phyloP scores from a whole-genome alignment of 345 rosid species.

The Kandelia obovata region DNA sequence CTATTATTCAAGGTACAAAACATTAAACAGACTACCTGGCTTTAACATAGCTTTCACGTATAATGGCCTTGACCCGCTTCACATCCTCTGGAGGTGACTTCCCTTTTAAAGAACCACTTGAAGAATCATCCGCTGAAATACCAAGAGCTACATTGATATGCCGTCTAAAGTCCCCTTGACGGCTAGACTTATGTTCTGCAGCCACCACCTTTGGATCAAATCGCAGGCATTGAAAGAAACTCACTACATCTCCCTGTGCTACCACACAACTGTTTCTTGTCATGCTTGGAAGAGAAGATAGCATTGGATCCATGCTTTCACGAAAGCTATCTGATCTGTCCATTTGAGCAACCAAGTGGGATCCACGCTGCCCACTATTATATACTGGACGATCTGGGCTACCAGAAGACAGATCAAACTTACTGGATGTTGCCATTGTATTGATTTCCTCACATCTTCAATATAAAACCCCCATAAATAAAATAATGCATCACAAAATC shows the following conservation, averaged over 20 bases:
- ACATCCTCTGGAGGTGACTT: slow-evolving; percentile 78
- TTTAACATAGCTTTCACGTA: slow-evolving; percentile 63
- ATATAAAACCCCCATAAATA: slow-evolving; percentile 44
- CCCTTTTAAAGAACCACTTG: slow-evolving; percentile 53
- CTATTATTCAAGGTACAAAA: slow-evolving; percentile 15
- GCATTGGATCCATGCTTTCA: slow-evolving; percentile 63
- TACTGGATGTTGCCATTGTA: slow-evolving; percentile 82
- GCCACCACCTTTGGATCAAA: slow-evolving; percentile 75
- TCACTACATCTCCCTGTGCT: slow-evolving; percentile 64
- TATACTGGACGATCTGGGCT: slow-evolving; percentile 77
- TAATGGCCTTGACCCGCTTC: slow-evolving; percentile 59
- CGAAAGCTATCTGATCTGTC: slow-evolving; percentile 91
- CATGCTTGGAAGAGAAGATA: slow-evolving; percentile 65
- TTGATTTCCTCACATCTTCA: slow-evolving; percentile 46
- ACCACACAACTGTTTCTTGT: slow-evolving; percentile 56
- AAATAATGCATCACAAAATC: slow-evolving; percentile 69
- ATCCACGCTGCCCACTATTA: slow-evolving; percentile 67
- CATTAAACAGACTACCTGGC: slow-evolving; percentile 67
- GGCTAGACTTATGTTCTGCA: slow-evolving; percentile 70
- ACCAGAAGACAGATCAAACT: slow-evolving; percentile 78
- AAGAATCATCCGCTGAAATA: slow-evolving; percentile 66
- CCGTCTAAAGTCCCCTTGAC: slow-evolving; percentile 68
- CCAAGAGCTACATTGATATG: slow-evolving; percentile 71
- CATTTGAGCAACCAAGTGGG: slow-evolving; percentile 64
- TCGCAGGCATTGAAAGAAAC: slow-evolving; percentile 66